Percentiles rank a stretch among this genome's conserved stretches.
phyloP scores from a whole-genome alignment of 495 filamentous ascomycete species.

The Jackrogersella multiformis region DNA sequence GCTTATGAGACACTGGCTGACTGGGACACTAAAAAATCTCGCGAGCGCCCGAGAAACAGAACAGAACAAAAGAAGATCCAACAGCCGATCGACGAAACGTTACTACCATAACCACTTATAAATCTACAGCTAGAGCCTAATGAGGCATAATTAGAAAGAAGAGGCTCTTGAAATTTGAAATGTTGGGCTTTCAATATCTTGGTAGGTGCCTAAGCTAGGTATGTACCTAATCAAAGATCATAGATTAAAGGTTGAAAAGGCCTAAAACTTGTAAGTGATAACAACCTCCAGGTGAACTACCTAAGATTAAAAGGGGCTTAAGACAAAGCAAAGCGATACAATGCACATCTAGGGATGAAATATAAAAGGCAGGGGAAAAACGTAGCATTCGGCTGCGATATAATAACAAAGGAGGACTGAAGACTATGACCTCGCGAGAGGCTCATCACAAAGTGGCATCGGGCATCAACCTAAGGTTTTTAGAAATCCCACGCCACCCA shows the following conservation, averaged over 20 bases:
- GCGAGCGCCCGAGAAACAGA: slow-evolving; percentile 20
- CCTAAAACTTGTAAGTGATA: background rate
- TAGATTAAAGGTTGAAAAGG: background rate
- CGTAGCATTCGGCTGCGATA: slow-evolving; percentile 26
- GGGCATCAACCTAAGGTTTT: slow-evolving; percentile 18
- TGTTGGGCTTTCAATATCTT: too few species aligned
- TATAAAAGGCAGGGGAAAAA: slow-evolving; percentile 2
- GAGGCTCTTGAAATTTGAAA: too few species aligned
- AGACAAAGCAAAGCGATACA: background rate
- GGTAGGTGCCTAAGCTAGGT: too few species aligned
- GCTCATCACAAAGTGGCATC: slow-evolving; percentile 26
- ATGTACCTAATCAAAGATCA: background rate
- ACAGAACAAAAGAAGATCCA: slow-evolving; percentile 20
- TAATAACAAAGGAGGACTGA: slow-evolving; percentile 13
- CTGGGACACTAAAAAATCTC: slow-evolving; percentile 8
- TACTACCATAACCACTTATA: background rate
- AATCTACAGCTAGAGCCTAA: background rate
- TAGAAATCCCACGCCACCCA: slow-evolving; percentile 7
- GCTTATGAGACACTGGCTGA: too few species aligned
- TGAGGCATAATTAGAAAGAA: background rate
- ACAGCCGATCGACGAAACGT: slow-evolving; percentile 15
- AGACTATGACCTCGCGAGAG: background rate
- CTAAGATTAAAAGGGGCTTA: slow-evolving; percentile 9
- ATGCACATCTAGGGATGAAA: slow-evolving; percentile 11
- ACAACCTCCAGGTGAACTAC: background rate